Evolutionary conservation across 441 rosid genomes (phyloP).

Genomic region (Codiaeum variegatum): DNA sequence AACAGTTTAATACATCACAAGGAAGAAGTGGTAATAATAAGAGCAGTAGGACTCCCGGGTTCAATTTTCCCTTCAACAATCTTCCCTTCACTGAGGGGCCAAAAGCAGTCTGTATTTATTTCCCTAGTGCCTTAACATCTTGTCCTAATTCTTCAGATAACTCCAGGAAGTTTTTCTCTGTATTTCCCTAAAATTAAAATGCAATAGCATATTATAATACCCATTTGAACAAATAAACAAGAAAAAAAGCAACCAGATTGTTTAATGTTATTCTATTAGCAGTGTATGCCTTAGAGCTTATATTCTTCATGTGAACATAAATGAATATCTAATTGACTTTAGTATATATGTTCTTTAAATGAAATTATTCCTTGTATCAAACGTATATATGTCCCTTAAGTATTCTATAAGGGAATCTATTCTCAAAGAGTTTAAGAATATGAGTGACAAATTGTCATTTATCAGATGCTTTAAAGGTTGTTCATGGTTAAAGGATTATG

Average conservation of each 20-base stretch:
- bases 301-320: no score
- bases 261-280: background rate
- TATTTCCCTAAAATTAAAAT: slow-evolving; percentile 12
- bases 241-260: background rate
- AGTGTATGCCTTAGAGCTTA: no score
- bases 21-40: slow-evolving; percentile 61
- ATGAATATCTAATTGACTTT: no score
- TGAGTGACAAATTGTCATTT: no score
- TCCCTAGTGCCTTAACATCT: slow-evolving; percentile 42
- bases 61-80: slow-evolving; percentile 43
- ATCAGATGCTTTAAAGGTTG: no score
- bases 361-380: no score
- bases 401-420: no score
- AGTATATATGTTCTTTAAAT: no score
- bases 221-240: background rate
- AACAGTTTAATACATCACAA: slow-evolving; percentile 60
- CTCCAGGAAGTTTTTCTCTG: slow-evolving; percentile 59
- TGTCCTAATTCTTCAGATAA: slow-evolving; percentile 33
- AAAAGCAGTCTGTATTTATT: slow-evolving; percentile 48
- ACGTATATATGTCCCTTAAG: no score
- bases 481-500: no score
- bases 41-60: slow-evolving; percentile 62
- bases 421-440: no score
- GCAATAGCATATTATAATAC: background rate
- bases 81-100: slow-evolving; percentile 48